Evolutionary conservation across 2,329 filamentous ascomycete species (phyloP), one percentile per base, ranked within the genome.

Genomic region (Lachnum nothofagi): DNA sequence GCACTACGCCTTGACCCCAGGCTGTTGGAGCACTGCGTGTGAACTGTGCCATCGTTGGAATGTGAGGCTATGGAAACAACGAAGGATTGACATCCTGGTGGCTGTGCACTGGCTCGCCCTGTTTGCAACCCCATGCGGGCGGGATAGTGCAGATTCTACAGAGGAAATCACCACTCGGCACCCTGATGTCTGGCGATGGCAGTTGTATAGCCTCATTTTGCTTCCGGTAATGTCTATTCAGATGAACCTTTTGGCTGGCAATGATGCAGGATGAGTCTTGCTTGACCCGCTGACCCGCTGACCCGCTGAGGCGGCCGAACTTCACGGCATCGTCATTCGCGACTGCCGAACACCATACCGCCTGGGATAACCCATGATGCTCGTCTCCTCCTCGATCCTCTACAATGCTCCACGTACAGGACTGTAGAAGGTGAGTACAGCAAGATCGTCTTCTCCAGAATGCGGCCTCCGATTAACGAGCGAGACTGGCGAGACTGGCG

Each of bases 11-110:
- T 19, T 37, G 22, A 48, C 23, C 27, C 31, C n/a, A 31, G 42
- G 42, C 44, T 40, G 37, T 38, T 50, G 42, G 29, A 50, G 42
- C 42, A 14, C 43, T 25, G 22, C 25, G 23, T 35, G 20, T 16
- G 17, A 39, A 5, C 37, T 24, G 37, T 39, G 7, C 19, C 19
- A 39, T 24, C 9, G 34, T 37, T 37, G 34, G 34, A 37, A 17
- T 14, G 16, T 14, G 37, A 39, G 37, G 37, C 37, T 39, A 39
- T 39, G 37, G 37, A 39, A 10, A 39, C 20, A 22, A 25, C 42
- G 52, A 54, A 54, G 52, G 52, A 54, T 51, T 43, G 40, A 16
- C 17, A 52, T 52, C 45, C 49, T 49, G 49, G 40, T 39, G 52
- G 52, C 52, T 54, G 52, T 54, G 52, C 52, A 51, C 20, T 14